A percentile compares a stretch with the other conserved stretches of the same genome.
phyloP scores from a whole-genome alignment of 352 stramenopile genomes.

The Peronospora belbahrii region DNA sequence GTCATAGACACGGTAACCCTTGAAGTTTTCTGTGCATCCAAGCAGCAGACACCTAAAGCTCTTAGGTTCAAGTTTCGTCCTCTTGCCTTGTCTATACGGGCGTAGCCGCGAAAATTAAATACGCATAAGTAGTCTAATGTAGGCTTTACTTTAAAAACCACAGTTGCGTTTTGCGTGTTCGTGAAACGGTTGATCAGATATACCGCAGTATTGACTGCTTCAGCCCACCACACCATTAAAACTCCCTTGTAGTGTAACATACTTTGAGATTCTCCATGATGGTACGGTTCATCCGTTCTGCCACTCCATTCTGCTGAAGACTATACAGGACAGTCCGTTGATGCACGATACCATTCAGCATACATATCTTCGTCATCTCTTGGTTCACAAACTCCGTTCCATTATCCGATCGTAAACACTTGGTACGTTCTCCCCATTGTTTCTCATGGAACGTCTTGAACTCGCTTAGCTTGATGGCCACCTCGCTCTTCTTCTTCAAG shows the following conservation, averaged over 20 bases:
- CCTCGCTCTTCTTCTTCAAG: not conserved
- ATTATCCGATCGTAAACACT: not conserved
- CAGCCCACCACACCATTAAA: not conserved
- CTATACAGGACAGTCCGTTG: not conserved
- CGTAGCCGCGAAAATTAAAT: slow-evolving; percentile 19
- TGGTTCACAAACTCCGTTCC: not conserved
- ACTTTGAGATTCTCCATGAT: not conserved
- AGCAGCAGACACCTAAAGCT: slow-evolving; percentile 20
- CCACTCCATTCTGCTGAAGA: not conserved
- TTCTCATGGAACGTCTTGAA: not conserved
- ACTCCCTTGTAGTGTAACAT: not conserved
- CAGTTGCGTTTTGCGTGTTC: not conserved
- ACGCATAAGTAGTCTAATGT: slow-evolving; percentile 14
- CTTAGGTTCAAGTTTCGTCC: slow-evolving; percentile 23
- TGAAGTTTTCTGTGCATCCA: slow-evolving; percentile 11
- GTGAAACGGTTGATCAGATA: not conserved
- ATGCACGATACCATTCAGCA: not conserved
- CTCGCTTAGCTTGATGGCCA: not conserved
- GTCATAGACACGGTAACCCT: slow-evolving; percentile 17
- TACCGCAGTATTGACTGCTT: not conserved
- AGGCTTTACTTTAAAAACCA: slow-evolving; percentile 11
- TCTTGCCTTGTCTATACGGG: slow-evolving; percentile 15
- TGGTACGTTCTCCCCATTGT: not conserved
- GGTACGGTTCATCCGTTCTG: not conserved
- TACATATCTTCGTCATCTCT: not conserved